phyloP scores from a whole-genome alignment of 148 eudicot species.

The Chenopodium suecicum region DNA sequence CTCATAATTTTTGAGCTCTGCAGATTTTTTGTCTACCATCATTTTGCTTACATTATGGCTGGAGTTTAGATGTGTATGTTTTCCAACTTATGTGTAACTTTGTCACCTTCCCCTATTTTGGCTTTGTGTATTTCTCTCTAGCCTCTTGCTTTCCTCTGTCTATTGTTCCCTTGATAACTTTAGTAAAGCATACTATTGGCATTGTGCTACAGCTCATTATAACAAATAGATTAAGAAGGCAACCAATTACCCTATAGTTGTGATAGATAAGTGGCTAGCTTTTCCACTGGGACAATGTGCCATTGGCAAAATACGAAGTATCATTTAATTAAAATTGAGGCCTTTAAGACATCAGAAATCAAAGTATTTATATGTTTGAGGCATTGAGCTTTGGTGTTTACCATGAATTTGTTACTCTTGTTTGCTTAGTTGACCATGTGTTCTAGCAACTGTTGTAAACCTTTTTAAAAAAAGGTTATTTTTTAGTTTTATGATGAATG shows the following conservation, averaged over 20 bases:
- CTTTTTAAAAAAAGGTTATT: background rate
- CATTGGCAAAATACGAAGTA: background rate
- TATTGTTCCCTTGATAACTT: background rate
- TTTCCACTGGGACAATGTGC: background rate
- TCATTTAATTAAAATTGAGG: background rate
- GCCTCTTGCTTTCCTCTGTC: background rate
- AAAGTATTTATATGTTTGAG: background rate
- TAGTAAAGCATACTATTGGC: too few species aligned
- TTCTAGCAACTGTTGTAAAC: background rate
- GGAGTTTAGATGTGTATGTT: background rate
- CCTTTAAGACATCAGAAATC: background rate
- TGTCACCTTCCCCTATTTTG: background rate
- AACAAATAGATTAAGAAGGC: background rate
- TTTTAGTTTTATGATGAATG: background rate
- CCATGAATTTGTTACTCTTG: background rate
- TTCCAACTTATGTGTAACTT: background rate
- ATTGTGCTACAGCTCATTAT: background rate
- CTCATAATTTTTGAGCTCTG: background rate
- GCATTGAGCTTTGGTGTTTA: background rate
- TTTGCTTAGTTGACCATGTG: conserved; percentile 1
- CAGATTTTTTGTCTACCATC: background rate
- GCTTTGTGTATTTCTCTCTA: background rate
- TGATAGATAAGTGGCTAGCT: background rate
- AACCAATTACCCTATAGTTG: background rate
- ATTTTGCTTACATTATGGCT: background rate